Evolutionary conservation across 176 grass and related monocot genomes (phyloP), one percentile per base, ranked within the genome.

Genomic region (Hyparrhenia diplandra): DNA sequence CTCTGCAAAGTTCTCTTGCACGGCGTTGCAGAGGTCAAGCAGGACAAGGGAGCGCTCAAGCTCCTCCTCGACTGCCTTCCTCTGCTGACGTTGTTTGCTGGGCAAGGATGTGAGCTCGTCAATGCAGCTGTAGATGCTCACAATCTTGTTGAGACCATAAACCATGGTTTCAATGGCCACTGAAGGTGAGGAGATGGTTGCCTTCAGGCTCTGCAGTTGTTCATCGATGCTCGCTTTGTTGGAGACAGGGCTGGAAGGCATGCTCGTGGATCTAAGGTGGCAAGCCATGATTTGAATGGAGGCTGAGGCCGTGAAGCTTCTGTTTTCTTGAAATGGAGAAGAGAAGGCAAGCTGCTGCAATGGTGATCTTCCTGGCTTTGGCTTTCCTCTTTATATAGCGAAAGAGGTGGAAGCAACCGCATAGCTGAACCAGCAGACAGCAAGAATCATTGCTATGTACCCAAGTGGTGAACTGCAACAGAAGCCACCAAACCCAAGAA

Each of bases 1-100:
- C 28, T 77, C 64, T 7, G 6, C 20, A 21, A 90, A 88, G 73
- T 28, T 80, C 37, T 85, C 74, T 37, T 84, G 79, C 78, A 88
- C 52, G 13, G 57, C 32, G 7, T 64, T 75, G 55, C 85, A 93
- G 61, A 88, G 69, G 69, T 93, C 91, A 30, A 93, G 47, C 2
- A 88, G 61, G 43, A 46, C 24, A 20, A 88, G 75, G 14, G 91
- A 93, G 25, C 13, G 39, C 49, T 88, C 85, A 5, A 80, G 71
- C 64, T 93, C 88, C 49, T 68, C 58, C 71, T 97, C 88, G 11
- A 97, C 32, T 55, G 67, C 72, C 63, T 80, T 90, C 74, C 80
- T 83, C 23, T 93, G 83, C 60, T 81, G 77, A 6, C 31, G 21
- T 21, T 85, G 90, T 75, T 72, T 87, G 84, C 73, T 81, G 21